phyloP scores from a whole-genome alignment of 1,139 yeast species.

The Hyphopichia wangnamkhiaoensis region DNA sequence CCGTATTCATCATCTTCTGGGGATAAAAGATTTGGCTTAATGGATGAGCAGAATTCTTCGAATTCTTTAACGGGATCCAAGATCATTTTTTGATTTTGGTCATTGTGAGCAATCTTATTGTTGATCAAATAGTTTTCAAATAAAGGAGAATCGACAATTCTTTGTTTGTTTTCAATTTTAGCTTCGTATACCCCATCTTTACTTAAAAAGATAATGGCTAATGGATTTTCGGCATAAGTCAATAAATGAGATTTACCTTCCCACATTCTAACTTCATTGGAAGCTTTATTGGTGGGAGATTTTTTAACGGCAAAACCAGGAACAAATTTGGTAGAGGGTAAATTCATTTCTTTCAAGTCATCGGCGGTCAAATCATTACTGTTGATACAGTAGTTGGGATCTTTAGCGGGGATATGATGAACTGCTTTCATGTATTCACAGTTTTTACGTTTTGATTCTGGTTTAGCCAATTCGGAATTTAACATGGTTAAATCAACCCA shows the following conservation, averaged over 20 bases:
- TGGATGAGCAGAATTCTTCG: slow-evolving; percentile 13
- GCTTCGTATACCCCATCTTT: slow-evolving; percentile 32
- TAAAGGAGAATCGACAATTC: slow-evolving; percentile 26
- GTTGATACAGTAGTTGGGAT: slow-evolving; percentile 26
- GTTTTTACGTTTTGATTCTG: slow-evolving; percentile 9
- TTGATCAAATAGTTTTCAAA: slow-evolving; percentile 22
- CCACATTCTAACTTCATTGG: slow-evolving; percentile 26
- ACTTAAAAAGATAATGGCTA: slow-evolving; percentile 23
- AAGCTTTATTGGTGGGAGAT: slow-evolving; percentile 26
- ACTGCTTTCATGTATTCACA: slow-evolving; percentile 23
- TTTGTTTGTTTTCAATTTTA: slow-evolving; percentile 20
- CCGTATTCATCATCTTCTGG: slow-evolving; percentile 22
- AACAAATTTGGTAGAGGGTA: slow-evolving; percentile 19
- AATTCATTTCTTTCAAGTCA: slow-evolving; percentile 25
- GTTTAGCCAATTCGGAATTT: slow-evolving; percentile 14
- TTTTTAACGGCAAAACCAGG: slow-evolving; percentile 27
- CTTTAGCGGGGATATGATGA: slow-evolving; percentile 21
- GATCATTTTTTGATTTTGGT: slow-evolving; percentile 14
- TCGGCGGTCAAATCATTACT: slow-evolving; percentile 21
- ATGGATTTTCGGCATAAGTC: slow-evolving; percentile 22
- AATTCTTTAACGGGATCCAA: slow-evolving; percentile 24
- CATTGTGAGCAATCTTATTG: slow-evolving; percentile 14
- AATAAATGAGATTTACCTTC: slow-evolving; percentile 25
- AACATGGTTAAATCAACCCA: slow-evolving; percentile 30
- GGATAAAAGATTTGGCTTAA: slow-evolving; percentile 17